These are phyloP conservation scores for Craterostigma plantagineum DNA, from an alignment of 257 asterid genomes.

Conservation along the genomic window DNA sequence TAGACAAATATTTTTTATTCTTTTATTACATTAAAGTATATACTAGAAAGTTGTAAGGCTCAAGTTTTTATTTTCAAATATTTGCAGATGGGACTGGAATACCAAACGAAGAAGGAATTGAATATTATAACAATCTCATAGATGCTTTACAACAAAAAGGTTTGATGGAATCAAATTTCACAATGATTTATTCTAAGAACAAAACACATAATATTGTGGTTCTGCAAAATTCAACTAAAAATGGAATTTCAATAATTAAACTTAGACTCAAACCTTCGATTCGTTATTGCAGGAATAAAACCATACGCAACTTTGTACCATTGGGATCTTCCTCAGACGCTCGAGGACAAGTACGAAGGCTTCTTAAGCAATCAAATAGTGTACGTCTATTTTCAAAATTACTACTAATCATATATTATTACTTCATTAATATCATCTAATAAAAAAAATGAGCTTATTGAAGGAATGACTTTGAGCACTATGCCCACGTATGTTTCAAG, in stretches of 20 bases:
- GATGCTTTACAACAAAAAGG: slow-evolving; percentile 57
- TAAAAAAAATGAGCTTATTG: no score
- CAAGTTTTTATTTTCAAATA: not conserved
- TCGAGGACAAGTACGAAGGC: slow-evolving; percentile 60
- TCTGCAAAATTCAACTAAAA: no score
- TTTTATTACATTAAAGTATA: not conserved
- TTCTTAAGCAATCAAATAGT: slow-evolving; percentile 34
- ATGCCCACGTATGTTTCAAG: slow-evolving; percentile 56
- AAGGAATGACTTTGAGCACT: slow-evolving; percentile 58
- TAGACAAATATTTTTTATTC: not conserved
- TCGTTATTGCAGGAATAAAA: slow-evolving; percentile 33
- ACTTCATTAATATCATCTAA: no score
- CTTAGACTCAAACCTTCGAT: no score
- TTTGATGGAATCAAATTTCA: not conserved
- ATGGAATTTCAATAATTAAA: no score
- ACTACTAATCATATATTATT: no score
- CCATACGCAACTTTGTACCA: slow-evolving; percentile 71
- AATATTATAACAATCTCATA: slow-evolving; percentile 59
- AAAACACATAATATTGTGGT: no score
- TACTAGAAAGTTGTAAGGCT: not conserved
- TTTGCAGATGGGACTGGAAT: slow-evolving; percentile 60
- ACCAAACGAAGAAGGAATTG: slow-evolving; percentile 60
- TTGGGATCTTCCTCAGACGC: slow-evolving; percentile 78
- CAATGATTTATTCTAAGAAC: no score
- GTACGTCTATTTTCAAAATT: no score